Evolutionary conservation across 2,329 filamentous ascomycete species (phyloP).

Genomic region (Zymoseptoria passerinii): DNA sequence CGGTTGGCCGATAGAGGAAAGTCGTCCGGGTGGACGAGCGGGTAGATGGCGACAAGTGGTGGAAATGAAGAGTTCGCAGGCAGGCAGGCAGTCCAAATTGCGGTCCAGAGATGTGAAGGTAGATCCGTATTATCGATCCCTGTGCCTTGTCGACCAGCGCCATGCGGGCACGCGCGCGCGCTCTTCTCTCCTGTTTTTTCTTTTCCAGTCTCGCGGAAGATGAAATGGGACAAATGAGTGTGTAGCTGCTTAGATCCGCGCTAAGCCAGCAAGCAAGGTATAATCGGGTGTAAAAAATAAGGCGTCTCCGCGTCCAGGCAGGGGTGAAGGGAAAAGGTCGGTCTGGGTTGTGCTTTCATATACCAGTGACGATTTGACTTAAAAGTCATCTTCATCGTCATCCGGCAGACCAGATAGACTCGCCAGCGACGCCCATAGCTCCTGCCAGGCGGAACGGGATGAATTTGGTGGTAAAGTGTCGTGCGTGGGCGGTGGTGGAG

Average conservation of each 20-base stretch:
- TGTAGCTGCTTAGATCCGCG: neutral
- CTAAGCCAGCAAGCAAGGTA: constrained; percentile 1
- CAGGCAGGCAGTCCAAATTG: too few relatives aligned
- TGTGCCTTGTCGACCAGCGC: too few relatives aligned
- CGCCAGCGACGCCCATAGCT: constrained; percentile 27
- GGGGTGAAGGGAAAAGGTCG: neutral
- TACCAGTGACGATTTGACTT: neutral
- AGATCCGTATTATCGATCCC: too few relatives aligned
- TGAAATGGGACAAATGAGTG: neutral
- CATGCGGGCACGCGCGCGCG: too few relatives aligned
- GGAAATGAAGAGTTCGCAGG: too few relatives aligned
- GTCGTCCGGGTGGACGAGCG: too few relatives aligned
- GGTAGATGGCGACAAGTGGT: too few relatives aligned
- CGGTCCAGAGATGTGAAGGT: too few relatives aligned
- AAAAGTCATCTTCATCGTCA: constrained; percentile 16
- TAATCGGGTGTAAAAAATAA: constrained; percentile 1
- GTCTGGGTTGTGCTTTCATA: neutral
- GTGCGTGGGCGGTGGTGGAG: constrained; percentile 3
- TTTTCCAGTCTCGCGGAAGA: neutral
- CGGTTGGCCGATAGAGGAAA: too few relatives aligned
- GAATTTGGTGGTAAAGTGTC: constrained; percentile 5
- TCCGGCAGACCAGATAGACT: constrained; percentile 27
- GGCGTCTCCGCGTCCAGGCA: neutral
- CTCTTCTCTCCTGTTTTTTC: too few relatives aligned
- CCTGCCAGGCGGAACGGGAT: constrained; percentile 27